phyloP scores from a whole-genome alignment of 371 early-diverging fungal genomes.

The Mycotypha africana region DNA sequence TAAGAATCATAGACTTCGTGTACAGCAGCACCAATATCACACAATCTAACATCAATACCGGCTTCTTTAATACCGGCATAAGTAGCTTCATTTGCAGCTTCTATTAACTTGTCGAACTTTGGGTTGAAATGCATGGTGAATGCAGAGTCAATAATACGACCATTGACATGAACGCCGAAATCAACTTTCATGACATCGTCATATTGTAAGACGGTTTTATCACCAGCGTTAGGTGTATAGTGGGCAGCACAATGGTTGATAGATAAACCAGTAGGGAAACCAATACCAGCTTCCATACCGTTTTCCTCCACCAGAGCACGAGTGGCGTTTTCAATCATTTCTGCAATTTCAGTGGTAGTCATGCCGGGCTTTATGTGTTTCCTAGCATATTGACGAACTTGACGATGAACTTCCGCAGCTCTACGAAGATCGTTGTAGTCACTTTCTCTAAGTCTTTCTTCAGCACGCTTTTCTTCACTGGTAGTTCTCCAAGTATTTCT shows the following conservation, averaged over 20 bases:
- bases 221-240: constrained; percentile 98
- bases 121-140: constrained; percentile 98
- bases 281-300: constrained; percentile 90
- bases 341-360: constrained; percentile 90
- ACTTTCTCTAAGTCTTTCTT: constrained; percentile 57
- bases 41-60: constrained; percentile 95
- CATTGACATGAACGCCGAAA: constrained; percentile 98
- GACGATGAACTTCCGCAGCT: constrained; percentile 92
- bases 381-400: constrained; percentile 83
- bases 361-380: constrained; percentile 94
- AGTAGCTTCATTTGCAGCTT: constrained; percentile 96
- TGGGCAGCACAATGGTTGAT: constrained; percentile 99
- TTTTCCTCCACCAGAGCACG: constrained; percentile 88
- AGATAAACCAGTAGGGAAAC: constrained; percentile 99
- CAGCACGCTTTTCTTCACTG: constrained; percentile 73
- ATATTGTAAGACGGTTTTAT: constrained; percentile 84
- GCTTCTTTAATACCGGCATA: constrained; percentile 95
- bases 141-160: constrained; percentile 98
- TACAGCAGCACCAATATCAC: constrained; percentile 97
- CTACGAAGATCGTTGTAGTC: constrained; percentile 81
- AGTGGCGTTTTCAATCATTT: constrained; percentile 95
- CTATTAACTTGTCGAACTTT: constrained; percentile 82
- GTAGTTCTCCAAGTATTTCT: constrained; percentile 78
- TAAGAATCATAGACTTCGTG: constrained; percentile 98
- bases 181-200: constrained; percentile 99